phyloP scores from a whole-genome alignment of 805 yeast species.

The Maudiozyma saulgeensis region DNA sequence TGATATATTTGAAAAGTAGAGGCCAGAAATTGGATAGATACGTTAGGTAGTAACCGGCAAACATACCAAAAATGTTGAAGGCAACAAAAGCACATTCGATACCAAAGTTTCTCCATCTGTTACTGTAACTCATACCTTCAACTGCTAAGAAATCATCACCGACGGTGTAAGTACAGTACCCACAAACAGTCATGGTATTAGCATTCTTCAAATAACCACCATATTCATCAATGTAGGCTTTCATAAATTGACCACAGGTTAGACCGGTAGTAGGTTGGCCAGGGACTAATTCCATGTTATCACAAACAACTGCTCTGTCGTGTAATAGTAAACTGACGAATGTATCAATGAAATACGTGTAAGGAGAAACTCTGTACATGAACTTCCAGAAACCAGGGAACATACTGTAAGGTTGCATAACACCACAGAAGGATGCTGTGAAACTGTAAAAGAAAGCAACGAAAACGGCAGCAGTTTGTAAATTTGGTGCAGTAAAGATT shows the following conservation, averaged over 20 bases:
- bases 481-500: conserved; percentile 54
- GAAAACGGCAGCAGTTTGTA: conserved; percentile 58
- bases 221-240: conserved; percentile 32
- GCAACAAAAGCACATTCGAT: conserved; percentile 42
- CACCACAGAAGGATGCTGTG: conserved; percentile 32
- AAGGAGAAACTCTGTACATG: conserved; percentile 58
- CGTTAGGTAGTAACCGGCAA: conserved; percentile 16
- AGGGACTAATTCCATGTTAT: conserved; percentile 37
- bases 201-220: conserved; percentile 51
- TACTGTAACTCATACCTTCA: conserved; percentile 34
- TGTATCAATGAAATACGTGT: conserved; percentile 48
- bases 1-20: conserved; percentile 19
- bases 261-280: conserved; percentile 46
- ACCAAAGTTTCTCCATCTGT: conserved; percentile 57
- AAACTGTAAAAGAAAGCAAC: conserved; percentile 35
- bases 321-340: conserved; percentile 43
- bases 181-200: conserved; percentile 33
- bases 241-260: conserved; percentile 52
- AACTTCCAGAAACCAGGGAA: conserved; percentile 71
- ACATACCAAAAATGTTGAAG: conserved; percentile 37
- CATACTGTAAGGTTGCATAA: conserved; percentile 29
- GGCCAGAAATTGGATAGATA: conserved; percentile 16
- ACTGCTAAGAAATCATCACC: conserved; percentile 34
- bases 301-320: conserved; percentile 43
- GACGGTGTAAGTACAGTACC: conserved; percentile 31